Conservation (phyloP, 306 rosid genomes). For the Quercus cerris region DNA sequence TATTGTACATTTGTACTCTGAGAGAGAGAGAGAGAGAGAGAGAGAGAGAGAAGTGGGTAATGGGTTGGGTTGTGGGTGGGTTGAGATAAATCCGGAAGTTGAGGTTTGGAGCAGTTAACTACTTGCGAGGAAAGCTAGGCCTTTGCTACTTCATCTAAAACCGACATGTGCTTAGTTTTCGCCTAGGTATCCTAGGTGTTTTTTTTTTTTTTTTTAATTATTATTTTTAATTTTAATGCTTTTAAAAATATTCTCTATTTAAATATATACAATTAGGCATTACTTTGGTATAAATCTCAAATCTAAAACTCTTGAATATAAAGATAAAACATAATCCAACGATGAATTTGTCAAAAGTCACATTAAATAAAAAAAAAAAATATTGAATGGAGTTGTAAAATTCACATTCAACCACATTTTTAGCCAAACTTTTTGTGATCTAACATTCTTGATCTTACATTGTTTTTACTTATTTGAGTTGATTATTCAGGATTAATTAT, state of each 20-base stretch:
- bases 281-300: not conserved
- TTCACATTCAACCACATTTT: too few relatives aligned
- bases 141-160: not conserved
- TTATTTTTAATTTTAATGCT: not conserved
- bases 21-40: not conserved
- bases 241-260: not conserved
- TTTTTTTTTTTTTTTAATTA: not conserved
- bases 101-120: conserved; percentile 27
- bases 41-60: not conserved
- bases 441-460: too few relatives aligned
- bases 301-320: not conserved
- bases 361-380: too few relatives aligned
- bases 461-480: too few relatives aligned
- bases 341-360: too few relatives aligned
- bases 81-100: conserved; percentile 25
- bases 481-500: too few relatives aligned
- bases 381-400: too few relatives aligned
- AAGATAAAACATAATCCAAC: too few relatives aligned
- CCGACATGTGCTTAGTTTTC: not conserved
- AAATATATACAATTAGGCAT: too few relatives aligned
- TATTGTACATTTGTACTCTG: not conserved
- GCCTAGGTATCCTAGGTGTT: not conserved
- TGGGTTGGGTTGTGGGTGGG: conserved; percentile 9
- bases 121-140: not conserved
- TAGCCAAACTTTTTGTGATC: too few relatives aligned